Base-by-base conservation (phyloP, 2,329 filamentous ascomycete genomes). In the Paraconiothyrium brasiliense region DNA sequence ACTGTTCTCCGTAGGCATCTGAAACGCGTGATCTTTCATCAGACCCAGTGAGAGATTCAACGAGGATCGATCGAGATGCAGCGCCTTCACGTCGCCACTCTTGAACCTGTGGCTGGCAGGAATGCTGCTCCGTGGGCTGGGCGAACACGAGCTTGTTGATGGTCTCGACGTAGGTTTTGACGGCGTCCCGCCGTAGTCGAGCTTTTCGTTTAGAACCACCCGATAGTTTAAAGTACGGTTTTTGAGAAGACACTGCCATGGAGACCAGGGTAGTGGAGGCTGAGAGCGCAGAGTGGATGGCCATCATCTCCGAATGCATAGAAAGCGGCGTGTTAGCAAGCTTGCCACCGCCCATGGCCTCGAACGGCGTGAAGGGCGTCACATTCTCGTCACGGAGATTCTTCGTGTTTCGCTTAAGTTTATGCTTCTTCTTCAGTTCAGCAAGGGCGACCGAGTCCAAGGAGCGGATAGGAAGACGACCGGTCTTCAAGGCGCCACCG, bases 301-400 rank as follows among this genome's bases (percentile, higher is more conserved):
- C 84, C 82, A 85, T 85, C 83, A 85, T 86, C 77, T 86, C 84
- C 4, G 81, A 82, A 67, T 86, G 84, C 82, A 86, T 84, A 16
- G 79, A 83, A 20, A 86, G 75, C 10, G 80, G 78, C 34, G 75
- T 75, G 64, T 83, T 83, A 57, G 78, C 76, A 35, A 76, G 71
- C 24, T 63, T 66, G 58, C 76, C 75, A 20, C 80, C 79, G 30
- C 76, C 72, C 39, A 71, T 69, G 59, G 69, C 67, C 68, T 82
- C 80, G 58, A 80, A 80, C 2, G 74, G 74, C 49, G 77, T 77
- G 64, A 83, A 83, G 4, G 73, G 69, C 61, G 73, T 69, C 8
- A 61, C 56, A 1, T 56, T 30, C 24, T 63, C 59, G 2, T 41
- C 10, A 7, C 47, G 43, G 14, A 30, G 20, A 24, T 58, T 34